Conservation (phyloP, 352 stramenopile species). For the Phytophthora multivora region DNA sequence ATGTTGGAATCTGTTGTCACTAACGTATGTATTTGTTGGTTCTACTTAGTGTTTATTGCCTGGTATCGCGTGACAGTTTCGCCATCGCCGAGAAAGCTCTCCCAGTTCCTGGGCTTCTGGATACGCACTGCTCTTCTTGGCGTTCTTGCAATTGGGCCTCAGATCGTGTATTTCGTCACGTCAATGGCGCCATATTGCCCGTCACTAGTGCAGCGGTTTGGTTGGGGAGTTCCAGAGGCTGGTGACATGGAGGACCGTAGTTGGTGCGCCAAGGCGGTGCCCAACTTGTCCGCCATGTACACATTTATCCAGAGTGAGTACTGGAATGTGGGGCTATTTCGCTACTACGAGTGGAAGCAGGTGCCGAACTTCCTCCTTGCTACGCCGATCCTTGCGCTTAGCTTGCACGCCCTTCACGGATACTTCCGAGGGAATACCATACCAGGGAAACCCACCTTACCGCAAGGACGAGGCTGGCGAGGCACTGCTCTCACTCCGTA, state of each 20-base stretch:
- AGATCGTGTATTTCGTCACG: constrained; percentile 73
- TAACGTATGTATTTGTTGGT: constrained; percentile 10
- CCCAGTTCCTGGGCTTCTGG: constrained; percentile 65
- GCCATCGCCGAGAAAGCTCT: constrained; percentile 37
- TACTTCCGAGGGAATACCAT: constrained; percentile 51
- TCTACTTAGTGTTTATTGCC: constrained; percentile 77
- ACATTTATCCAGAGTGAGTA: constrained; percentile 94
- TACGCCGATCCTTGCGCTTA: constrained; percentile 82
- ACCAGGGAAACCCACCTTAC: constrained; percentile 11
- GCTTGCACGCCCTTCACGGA: constrained; percentile 45
- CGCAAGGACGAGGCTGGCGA: constrained; percentile 14
- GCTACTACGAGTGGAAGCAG: constrained; percentile 94
- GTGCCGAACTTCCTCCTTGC: constrained; percentile 95
- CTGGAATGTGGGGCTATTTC: constrained; percentile 95
- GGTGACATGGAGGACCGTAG: constrained; percentile 44
- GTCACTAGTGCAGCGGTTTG: constrained; percentile 32
- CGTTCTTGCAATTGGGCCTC: constrained; percentile 59
- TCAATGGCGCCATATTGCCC: constrained; percentile 72
- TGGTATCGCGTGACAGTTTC: constrained; percentile 68
- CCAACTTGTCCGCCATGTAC: constrained; percentile 91
- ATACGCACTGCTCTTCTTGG: constrained; percentile 62
- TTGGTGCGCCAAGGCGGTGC: constrained; percentile 70
- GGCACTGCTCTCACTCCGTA: constrained; percentile 47
- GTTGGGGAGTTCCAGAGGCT: constrained; percentile 1
- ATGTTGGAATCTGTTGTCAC: background rate